Evolutionary conservation across 208 protist genomes (phyloP).

Genomic region (Acanthamoeba castellanii): DNA sequence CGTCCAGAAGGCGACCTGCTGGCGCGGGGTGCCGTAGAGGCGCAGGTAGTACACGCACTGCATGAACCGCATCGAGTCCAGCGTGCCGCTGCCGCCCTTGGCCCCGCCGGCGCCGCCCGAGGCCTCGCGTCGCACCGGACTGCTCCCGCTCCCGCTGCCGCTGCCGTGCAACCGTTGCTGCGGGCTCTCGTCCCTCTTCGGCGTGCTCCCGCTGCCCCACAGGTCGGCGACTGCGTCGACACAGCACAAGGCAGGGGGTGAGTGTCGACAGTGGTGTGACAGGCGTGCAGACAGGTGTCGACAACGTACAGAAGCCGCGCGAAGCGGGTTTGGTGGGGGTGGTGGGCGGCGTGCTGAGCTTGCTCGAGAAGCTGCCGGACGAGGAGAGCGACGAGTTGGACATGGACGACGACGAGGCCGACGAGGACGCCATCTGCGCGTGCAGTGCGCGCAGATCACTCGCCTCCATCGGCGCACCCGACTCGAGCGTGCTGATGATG

Average conservation of each 20-base stretch:
- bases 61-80: constrained; percentile 54
- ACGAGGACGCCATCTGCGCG: background rate
- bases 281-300: background rate
- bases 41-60: constrained; percentile 83
- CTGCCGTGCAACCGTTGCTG: background rate
- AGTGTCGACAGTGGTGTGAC: background rate
- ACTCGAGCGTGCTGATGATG: constrained; percentile 34
- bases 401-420: background rate
- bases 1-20: constrained; percentile 78
- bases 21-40: constrained; percentile 75
- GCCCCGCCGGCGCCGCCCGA: background rate
- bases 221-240: background rate
- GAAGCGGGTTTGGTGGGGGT: constrained; percentile 1
- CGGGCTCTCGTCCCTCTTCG: background rate
- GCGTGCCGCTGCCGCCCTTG: constrained; percentile 24
- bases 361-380: background rate
- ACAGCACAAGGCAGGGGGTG: background rate
- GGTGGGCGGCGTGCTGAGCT: background rate
- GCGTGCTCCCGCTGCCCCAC: background rate
- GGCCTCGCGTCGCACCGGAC: background rate
- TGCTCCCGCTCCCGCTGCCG: background rate
- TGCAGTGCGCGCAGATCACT: background rate
- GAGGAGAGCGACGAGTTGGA: background rate
- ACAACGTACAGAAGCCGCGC: constrained; percentile 1
- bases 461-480: background rate